A percentile compares a stretch with the other conserved stretches of the same genome.
phyloP scores from a whole-genome alignment of 2,329 filamentous ascomycete genomes.

The Diplocarpon rosae region DNA sequence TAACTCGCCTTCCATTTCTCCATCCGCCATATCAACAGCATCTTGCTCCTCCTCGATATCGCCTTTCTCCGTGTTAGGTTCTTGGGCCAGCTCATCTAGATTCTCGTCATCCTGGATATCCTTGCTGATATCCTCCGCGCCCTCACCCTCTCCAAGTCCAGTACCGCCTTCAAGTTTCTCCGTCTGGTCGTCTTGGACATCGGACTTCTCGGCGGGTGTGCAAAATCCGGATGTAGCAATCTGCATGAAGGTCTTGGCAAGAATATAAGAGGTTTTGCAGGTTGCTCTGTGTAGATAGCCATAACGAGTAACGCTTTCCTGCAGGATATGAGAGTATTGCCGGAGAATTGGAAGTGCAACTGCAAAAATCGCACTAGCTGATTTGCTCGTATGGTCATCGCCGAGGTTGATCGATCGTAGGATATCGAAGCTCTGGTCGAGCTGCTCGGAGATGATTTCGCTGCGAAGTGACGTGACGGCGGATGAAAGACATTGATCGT shows the following conservation, averaged over 20 bases:
- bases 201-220: constrained; percentile 70
- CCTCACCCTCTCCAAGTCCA: constrained; percentile 88
- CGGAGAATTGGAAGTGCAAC: constrained; percentile 59
- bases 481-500: constrained; percentile 14
- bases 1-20: constrained; percentile 81
- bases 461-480: constrained; percentile 23
- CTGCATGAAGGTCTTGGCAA: constrained; percentile 68
- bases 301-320: constrained; percentile 46
- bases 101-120: constrained; percentile 93
- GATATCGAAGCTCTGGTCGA: constrained; percentile 34
- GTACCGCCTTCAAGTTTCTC: constrained; percentile 85
- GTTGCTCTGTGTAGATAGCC: constrained; percentile 56
- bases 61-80: constrained; percentile 50
- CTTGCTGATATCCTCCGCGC: constrained; percentile 95
- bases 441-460: constrained; percentile 22
- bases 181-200: constrained; percentile 55
- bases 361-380: constrained; percentile 47
- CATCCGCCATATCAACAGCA: constrained; percentile 83
- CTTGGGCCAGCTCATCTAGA: constrained; percentile 79
- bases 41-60: constrained; percentile 74
- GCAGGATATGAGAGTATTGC: constrained; percentile 57
- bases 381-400: constrained; percentile 31
- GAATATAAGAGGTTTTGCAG: constrained; percentile 62
- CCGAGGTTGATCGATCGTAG: constrained; percentile 36
- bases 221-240: constrained; percentile 84